Percentiles rank a stretch among this genome's conserved stretches.
Conservation (phyloP, 176 grass and related monocot species). For the Aegilops tauschii region DNA sequence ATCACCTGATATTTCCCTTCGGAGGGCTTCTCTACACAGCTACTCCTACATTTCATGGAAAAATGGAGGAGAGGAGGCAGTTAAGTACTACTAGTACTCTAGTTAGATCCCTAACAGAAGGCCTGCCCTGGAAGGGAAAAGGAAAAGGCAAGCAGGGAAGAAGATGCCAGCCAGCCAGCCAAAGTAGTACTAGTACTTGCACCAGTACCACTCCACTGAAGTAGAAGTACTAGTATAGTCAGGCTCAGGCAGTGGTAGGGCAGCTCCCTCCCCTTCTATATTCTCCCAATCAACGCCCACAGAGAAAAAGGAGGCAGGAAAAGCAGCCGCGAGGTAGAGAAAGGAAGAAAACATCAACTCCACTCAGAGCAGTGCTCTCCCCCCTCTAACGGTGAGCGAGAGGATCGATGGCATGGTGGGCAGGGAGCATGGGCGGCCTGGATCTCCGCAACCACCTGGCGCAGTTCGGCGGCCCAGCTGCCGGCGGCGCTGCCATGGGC, state of each 20-base stretch:
- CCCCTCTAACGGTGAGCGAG: neutral
- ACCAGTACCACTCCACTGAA: neutral
- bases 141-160: neutral
- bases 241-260: neutral
- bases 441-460: conserved; percentile 62
- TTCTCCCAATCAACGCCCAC: conserved; percentile 24
- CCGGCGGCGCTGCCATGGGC: conserved; percentile 3
- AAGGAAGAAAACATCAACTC: conserved; percentile 9
- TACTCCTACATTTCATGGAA: too few species aligned
- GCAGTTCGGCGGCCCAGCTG: conserved; percentile 25
- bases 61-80: too few species aligned
- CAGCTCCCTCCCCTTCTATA: conserved; percentile 1
- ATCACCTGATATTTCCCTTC: too few species aligned
- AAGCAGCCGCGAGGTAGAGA: conserved; percentile 15
- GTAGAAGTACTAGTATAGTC: neutral
- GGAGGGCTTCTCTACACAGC: too few species aligned
- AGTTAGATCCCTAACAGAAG: neutral
- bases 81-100: too few species aligned
- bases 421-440: conserved; percentile 57
- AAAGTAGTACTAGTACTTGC: neutral
- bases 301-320: conserved; percentile 3
- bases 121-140: neutral
- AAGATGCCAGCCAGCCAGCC: conserved; percentile 1
- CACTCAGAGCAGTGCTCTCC: neutral
- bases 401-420: conserved; percentile 51